Evolutionary conservation across 495 filamentous ascomycete genomes (phyloP), one percentile per base, ranked within the genome.

Genomic region (Glonium stellatum): DNA sequence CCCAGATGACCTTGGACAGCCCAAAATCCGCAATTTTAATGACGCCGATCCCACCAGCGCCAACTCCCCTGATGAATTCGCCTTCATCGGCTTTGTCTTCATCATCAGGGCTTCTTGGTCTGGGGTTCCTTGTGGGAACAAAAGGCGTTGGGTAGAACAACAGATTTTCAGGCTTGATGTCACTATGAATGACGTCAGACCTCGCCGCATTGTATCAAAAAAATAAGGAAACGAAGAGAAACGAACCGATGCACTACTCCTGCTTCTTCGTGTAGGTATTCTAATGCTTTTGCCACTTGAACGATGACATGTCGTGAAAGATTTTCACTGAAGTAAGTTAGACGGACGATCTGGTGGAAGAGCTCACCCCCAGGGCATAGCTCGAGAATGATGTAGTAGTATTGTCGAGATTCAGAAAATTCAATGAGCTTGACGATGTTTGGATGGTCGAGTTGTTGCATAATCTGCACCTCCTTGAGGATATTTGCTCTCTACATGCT

Each of bases 1-100:
- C 95, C 93, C 93, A 98, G 10, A 98, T 90, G 56, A 98, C 85
- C 74, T 98, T 98, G 47, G 92, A 97, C 10, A 98, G 76, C 57
- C 93, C 93, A 71, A 98, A 98, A 71, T 98, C 93, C 61, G 93
- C 93, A 70, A 98, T 92, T 78, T 97, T 97, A 76, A 98, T 95
- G 58, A 77, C 77, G 27, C 93, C 93, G 64, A 98, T 98, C 31
- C 92, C 95, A 58, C 93, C 93, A n/a, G 88, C 77, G 23, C 93
- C 93, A 42, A 87, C 74, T 0, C 91, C 91, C 18, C 77, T 77
- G 55, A 92, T 83, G 62, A 96, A 98, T 70, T 97, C 92, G 55
- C 93, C 93, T 72, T 98, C 93, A 64, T 97, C 95, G 2, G 84
- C 91, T 74, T 98, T 98, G 62, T 97, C 93, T 75, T 98, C 93